These are phyloP conservation scores for Ulota crispa DNA, from an alignment of 225 moss, liverwort and hornwort genomes.

Conservation along the genomic window DNA sequence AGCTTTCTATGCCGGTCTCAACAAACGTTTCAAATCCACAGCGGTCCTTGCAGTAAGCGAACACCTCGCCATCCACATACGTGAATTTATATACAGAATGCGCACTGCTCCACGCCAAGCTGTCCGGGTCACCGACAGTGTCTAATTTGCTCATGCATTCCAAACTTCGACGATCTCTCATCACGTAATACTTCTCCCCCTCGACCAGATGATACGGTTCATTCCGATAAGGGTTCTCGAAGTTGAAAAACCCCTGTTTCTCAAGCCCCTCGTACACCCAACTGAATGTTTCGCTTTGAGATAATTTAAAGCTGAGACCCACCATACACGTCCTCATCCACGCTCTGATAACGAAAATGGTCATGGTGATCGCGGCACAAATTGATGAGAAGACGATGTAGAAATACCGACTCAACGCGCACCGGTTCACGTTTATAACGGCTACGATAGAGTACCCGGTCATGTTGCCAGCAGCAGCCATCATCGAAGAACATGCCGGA, in stretches of 20 bases:
- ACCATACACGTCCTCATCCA: slow-evolving; percentile 4
- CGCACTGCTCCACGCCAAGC: slow-evolving; percentile 2
- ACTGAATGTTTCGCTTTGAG: neutral
- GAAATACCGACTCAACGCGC: neutral
- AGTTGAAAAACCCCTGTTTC: neutral
- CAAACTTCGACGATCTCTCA: neutral
- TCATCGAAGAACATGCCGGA: neutral
- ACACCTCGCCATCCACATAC: neutral
- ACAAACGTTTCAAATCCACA: neutral
- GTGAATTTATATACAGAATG: slow-evolving; percentile 5
- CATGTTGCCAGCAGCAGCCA: neutral
- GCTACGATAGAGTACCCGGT: neutral
- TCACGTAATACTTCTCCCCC: neutral
- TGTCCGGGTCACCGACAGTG: neutral
- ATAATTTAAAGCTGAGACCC: neutral
- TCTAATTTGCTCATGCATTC: too few relatives aligned
- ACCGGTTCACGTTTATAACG: neutral
- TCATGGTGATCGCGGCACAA: neutral
- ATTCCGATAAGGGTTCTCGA: slow-evolving; percentile 10
- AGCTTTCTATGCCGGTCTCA: neutral
- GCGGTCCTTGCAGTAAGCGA: slow-evolving; percentile 14
- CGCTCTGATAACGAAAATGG: neutral
- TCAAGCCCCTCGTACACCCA: neutral
- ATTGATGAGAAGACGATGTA: neutral
- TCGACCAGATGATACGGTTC: neutral